These are phyloP conservation scores for Candida stauntonica DNA, from an alignment of 805 yeast species.

Conservation along the genomic window DNA sequence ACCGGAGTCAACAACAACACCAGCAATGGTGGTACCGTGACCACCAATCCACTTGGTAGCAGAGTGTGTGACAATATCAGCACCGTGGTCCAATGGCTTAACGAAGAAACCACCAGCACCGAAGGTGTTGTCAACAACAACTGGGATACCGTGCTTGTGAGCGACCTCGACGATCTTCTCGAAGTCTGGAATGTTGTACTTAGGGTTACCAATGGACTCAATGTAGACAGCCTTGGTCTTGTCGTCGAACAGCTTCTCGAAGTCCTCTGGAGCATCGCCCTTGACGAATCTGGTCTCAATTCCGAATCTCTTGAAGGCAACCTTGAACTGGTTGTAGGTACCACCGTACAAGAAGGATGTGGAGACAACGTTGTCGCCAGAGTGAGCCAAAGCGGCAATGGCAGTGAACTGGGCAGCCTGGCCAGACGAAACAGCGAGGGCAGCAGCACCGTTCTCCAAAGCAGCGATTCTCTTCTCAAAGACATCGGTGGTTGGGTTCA, in stretches of 20 bases:
- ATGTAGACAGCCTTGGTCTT: slow-evolving; percentile 87
- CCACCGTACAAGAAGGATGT: slow-evolving; percentile 92
- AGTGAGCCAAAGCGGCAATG: slow-evolving; percentile 73
- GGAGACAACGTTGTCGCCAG: slow-evolving; percentile 87
- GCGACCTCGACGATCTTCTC: slow-evolving; percentile 71
- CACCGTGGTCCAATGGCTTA: slow-evolving; percentile 84
- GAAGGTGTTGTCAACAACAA: slow-evolving; percentile 93
- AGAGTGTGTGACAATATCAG: slow-evolving; percentile 87
- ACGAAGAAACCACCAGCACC: slow-evolving; percentile 94
- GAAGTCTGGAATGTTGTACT: slow-evolving; percentile 88
- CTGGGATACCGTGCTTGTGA: slow-evolving; percentile 82
- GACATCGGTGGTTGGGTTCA: slow-evolving; percentile 90
- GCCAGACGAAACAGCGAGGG: slow-evolving; percentile 89
- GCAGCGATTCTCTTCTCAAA: slow-evolving; percentile 92
- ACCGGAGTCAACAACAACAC: slow-evolving; percentile 85
- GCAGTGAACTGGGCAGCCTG: slow-evolving; percentile 94
- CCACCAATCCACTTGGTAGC: slow-evolving; percentile 99
- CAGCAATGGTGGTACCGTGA: slow-evolving; percentile 93
- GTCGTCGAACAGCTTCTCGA: slow-evolving; percentile 70
- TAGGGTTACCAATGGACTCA: slow-evolving; percentile 92
- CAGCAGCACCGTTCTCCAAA: slow-evolving; percentile 88
- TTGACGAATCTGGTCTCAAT: slow-evolving; percentile 80
- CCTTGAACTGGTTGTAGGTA: slow-evolving; percentile 92
- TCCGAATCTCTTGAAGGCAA: slow-evolving; percentile 84
- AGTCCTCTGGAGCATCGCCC: slow-evolving; percentile 71